Conservation (phyloP, 2,329 filamentous ascomycete genomes). For the Curvularia verruculosa region DNA sequence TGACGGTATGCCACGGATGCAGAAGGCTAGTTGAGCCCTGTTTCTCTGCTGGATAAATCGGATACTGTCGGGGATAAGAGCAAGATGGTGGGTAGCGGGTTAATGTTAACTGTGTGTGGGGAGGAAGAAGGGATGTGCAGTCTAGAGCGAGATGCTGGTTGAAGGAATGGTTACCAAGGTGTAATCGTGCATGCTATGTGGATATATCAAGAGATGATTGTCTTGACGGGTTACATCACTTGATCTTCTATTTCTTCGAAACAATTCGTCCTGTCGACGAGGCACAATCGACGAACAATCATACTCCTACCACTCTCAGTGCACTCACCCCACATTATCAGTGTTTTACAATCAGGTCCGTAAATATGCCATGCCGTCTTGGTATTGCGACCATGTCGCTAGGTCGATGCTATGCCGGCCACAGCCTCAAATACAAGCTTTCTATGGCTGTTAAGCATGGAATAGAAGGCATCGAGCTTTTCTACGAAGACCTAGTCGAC, state of each 20-base stretch:
- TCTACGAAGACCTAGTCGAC: conserved; percentile 76
- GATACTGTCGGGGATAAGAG: not conserved
- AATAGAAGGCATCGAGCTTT: conserved; percentile 74
- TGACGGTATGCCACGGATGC: not conserved
- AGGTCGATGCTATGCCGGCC: conserved; percentile 70
- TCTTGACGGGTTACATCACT: not conserved
- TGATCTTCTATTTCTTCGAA: not conserved
- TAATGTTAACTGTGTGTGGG: not conserved
- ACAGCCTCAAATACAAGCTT: conserved; percentile 70
- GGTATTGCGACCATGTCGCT: conserved; percentile 80
- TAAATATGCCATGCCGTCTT: conserved; percentile 60
- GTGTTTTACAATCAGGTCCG: not conserved
- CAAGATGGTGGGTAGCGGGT: not conserved
- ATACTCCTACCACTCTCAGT: not conserved
- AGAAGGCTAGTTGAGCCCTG: not conserved
- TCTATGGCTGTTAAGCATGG: conserved; percentile 69
- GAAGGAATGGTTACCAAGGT: not conserved
- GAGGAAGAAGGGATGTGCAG: not conserved
- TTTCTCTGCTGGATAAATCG: not conserved
- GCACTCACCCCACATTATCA: not conserved
- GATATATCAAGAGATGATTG: not conserved
- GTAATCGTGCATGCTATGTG: not conserved
- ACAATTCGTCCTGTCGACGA: not conserved
- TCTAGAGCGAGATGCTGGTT: not conserved
- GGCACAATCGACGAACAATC: no score